Evolutionary conservation across 1,139 yeast species (phyloP).

Genomic region (Yarrowia galli): DNA sequence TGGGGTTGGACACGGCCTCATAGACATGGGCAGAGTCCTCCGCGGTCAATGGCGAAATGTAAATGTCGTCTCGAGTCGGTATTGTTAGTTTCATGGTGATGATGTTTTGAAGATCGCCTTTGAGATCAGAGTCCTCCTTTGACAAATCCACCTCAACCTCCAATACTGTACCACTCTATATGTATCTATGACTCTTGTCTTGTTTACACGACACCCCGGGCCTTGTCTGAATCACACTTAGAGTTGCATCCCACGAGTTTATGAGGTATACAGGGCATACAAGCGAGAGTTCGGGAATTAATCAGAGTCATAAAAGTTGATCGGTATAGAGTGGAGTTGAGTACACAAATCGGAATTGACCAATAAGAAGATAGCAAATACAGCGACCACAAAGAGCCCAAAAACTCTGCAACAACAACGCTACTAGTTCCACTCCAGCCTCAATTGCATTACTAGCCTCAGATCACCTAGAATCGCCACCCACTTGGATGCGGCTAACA

Average conservation of each 20-base stretch:
- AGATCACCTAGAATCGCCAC: slow-evolving; percentile 8
- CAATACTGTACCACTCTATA: neutral
- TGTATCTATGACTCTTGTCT: slow-evolving; percentile 17
- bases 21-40: neutral
- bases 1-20: slow-evolving; percentile 32
- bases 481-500: slow-evolving; percentile 17
- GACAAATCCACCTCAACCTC: no score
- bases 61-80: neutral
- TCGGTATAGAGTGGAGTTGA: no score
- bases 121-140: no score
- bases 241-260: slow-evolving; percentile 3
- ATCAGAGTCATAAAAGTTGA: no score
- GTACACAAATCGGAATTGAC: no score
- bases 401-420: no score
- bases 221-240: neutral
- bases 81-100: neutral
- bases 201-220: neutral
- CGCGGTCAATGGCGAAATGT: neutral
- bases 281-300: no score
- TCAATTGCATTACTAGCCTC: no score
- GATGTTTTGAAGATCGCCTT: no score
- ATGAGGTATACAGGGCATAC: neutral
- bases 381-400: no score
- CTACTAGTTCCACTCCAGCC: no score
- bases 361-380: no score